Evolutionary conservation across 2,329 filamentous ascomycete species (phyloP), one percentile per base, ranked within the genome.

Genomic region (Clarireedia homoeocarpa): DNA sequence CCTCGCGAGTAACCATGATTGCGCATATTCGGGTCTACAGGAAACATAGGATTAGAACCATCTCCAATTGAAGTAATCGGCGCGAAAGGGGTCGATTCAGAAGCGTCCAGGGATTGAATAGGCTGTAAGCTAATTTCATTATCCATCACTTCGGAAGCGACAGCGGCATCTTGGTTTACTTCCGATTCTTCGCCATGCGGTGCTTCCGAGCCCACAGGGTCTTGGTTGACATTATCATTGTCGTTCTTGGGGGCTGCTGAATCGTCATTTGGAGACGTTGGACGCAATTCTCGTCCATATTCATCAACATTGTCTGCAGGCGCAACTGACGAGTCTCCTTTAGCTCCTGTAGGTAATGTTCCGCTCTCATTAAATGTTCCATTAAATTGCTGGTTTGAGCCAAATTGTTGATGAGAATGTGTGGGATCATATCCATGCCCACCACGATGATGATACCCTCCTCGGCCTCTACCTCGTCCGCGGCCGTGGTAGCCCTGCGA

Each of bases 11-110:
- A 73, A 24, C 70, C 71, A 48, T 14, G 27, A 45, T 27, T 39
- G 38, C 44, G 50, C 42, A 53, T 42, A 44, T 42, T 44, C 48
- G 55, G 27, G 38, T 53, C 51, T 53, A 57, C 49, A 48, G 34
- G 54, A 42, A 49, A 26, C 54, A 56, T 52, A 51, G 56, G 46
- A 55, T 63, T 63, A 58, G 64, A 67, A 47, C 55, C 62, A 58
- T 55, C 58, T 55, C 49, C 54, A 59, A 58, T 61, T 39, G 53
- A 91, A 91, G 15, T 90, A 91, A 56, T 45, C 91, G 90, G 71
- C 38, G 55, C 55, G 53, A 48, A 53, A 44, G 49, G 36, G 51
- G 45, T 46, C 34, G 50, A 57, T 58, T 65, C 56, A 56, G 58
- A 45, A 48, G 66, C 63, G 46, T 70, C 68, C 42, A 69, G 58